Conservation (phyloP, 2,329 filamentous ascomycete genomes). For the Trichoderma pleuroti region DNA sequence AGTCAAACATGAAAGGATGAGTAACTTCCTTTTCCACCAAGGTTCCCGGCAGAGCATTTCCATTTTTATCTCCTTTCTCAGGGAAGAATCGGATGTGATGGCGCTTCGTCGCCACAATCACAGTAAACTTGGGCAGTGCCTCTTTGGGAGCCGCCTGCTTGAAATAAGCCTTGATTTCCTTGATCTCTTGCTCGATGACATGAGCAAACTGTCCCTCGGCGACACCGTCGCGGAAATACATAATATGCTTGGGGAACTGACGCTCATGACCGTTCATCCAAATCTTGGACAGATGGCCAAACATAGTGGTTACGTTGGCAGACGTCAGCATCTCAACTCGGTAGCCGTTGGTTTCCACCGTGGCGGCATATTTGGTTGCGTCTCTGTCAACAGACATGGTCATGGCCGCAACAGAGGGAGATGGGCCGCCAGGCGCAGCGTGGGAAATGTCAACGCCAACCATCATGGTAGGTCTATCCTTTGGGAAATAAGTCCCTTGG, state of each 20-base stretch:
- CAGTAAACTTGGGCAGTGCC: constrained; percentile 65
- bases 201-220: constrained; percentile 80
- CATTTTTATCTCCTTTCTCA: constrained; percentile 64
- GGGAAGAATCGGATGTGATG: constrained; percentile 95
- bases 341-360: constrained; percentile 77
- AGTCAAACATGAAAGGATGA: constrained; percentile 86
- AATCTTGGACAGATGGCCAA: constrained; percentile 58
- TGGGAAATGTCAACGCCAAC: constrained; percentile 93
- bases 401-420: constrained; percentile 80
- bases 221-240: constrained; percentile 93
- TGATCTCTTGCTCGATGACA: constrained; percentile 75
- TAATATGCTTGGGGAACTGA: constrained; percentile 63
- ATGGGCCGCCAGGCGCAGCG: constrained; percentile 61
- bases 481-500: constrained; percentile 34
- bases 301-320: constrained; percentile 61
- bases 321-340: constrained; percentile 74
- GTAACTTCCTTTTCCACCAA: constrained; percentile 88
- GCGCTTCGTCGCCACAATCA: constrained; percentile 86
- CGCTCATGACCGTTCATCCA: constrained; percentile 59
- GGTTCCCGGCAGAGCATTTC: constrained; percentile 80
- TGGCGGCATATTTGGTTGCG: constrained; percentile 72
- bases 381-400: constrained; percentile 73
- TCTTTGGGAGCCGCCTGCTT: constrained; percentile 36
- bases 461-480: constrained; percentile 64
- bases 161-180: constrained; percentile 63